A percentile compares a stretch with the other conserved stretches of the same genome.
These are phyloP conservation scores for Dichotomopilus funicola DNA, from an alignment of 2,329 filamentous ascomycete genomes.

Conservation along the genomic window DNA sequence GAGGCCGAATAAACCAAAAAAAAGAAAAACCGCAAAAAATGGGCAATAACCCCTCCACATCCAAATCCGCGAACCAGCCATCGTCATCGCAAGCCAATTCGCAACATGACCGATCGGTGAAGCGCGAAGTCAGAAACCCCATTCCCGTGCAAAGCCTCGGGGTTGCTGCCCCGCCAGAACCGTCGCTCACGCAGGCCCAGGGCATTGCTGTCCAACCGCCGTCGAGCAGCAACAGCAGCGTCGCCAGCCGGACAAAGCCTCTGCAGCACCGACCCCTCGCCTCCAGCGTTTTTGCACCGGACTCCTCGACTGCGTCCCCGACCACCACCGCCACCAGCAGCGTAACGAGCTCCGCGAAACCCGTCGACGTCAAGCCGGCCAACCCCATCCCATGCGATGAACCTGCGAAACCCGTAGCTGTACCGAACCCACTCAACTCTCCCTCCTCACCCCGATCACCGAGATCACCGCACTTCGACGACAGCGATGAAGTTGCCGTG, in stretches of 20 bases:
- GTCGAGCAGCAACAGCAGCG: conserved; percentile 27
- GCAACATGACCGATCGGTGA: conserved; percentile 26
- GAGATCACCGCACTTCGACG: conserved; percentile 30
- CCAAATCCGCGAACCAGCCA: conserved; percentile 24
- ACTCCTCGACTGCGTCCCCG: conserved; percentile 38
- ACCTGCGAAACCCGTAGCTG: conserved; percentile 53
- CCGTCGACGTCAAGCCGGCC: conserved; percentile 30
- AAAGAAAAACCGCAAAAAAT: conserved; percentile 17
- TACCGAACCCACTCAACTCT: conserved; percentile 40
- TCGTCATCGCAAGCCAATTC: conserved; percentile 16
- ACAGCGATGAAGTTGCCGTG: conserved; percentile 36
- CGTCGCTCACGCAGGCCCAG: conserved; percentile 54
- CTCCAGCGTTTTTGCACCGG: conserved; percentile 38
- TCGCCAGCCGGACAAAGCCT: conserved; percentile 36
- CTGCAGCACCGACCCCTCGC: conserved; percentile 33
- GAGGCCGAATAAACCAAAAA: conserved; percentile 2
- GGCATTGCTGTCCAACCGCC: conserved; percentile 36
- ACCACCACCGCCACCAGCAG: conserved; percentile 25
- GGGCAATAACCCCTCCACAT: conserved; percentile 33
- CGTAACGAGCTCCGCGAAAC: conserved; percentile 27
- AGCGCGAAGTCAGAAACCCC: conserved; percentile 45
- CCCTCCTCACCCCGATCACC: conserved; percentile 29
- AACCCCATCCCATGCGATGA: conserved; percentile 26
- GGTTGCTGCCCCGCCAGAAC: conserved; percentile 54
- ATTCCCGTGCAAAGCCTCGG: conserved; percentile 51